Conservation (phyloP, 2,329 filamentous ascomycete genomes). For the Penicillium sp. region DNA sequence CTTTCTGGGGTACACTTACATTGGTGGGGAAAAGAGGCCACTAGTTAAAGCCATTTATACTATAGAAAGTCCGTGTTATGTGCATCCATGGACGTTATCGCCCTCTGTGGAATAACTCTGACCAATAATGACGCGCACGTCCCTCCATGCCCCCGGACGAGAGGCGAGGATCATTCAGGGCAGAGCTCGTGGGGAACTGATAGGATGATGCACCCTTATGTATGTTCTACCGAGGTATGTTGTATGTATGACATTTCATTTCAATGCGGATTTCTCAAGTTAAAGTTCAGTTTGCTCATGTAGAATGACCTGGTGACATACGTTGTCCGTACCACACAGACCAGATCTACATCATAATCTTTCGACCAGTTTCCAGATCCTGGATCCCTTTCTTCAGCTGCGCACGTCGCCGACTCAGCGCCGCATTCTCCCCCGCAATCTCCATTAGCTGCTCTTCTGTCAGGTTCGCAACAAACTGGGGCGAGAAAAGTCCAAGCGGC, state of each 20-base stretch:
- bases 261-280: background rate
- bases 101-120: background rate
- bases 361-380: background rate
- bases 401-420: constrained; percentile 15
- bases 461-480: constrained; percentile 53
- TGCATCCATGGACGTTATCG: background rate
- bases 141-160: constrained; percentile 41
- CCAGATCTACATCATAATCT: background rate
- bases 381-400: background rate
- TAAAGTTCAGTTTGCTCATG: background rate
- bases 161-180: constrained; percentile 27
- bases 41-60: no score
- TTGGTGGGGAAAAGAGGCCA: no score
- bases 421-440: constrained; percentile 60
- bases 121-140: constrained; percentile 38
- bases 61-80: no score
- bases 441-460: constrained; percentile 50
- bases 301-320: background rate
- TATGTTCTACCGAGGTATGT: background rate
- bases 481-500: constrained; percentile 56
- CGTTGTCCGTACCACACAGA: background rate
- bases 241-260: background rate
- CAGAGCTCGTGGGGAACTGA: constrained; percentile 21
- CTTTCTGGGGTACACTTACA: no score
- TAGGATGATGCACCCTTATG: constrained; percentile 1